A percentile compares a stretch with the other conserved stretches of the same genome.
Evolutionary conservation across 306 rosid genomes (phyloP).

Genomic region (Neltuma alba): DNA sequence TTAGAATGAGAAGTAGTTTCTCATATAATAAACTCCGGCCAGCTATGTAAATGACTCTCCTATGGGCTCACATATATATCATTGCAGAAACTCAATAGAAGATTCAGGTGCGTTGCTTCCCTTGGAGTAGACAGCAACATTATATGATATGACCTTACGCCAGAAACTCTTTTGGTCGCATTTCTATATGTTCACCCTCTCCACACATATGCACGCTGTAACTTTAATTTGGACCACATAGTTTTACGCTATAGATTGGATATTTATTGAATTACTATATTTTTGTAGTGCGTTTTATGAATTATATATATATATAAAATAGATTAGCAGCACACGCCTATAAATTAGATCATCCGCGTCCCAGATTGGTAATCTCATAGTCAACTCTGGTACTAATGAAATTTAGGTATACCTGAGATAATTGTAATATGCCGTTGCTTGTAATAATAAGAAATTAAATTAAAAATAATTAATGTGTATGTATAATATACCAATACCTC

Average conservation of each 20-base stretch:
- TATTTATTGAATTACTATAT: too few species aligned
- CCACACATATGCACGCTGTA: not conserved
- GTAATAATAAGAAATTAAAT: too few species aligned
- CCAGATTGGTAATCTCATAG: not conserved
- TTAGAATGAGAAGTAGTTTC: not conserved
- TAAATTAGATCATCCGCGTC: not conserved
- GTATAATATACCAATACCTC: not conserved
- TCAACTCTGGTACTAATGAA: not conserved
- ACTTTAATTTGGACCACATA: not conserved
- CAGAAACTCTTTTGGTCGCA: conserved; percentile 3
- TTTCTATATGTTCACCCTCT: conserved; percentile 3
- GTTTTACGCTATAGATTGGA: too few species aligned
- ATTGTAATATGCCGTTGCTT: not conserved
- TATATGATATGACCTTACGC: conserved; percentile 30
- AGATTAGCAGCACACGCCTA: not conserved
- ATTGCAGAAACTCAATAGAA: conserved; percentile 4
- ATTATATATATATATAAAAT: too few species aligned
- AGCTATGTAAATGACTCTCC: not conserved
- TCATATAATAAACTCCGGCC: not conserved
- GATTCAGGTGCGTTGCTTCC: conserved; percentile 25
- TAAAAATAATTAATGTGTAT: too few species aligned
- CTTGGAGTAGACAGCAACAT: conserved; percentile 26
- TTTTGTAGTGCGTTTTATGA: too few species aligned
- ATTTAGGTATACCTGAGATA: too few species aligned
- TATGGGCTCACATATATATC: not conserved